Evolutionary conservation across 805 yeast genomes (phyloP).

Genomic region (Sungouiella thailandica): DNA sequence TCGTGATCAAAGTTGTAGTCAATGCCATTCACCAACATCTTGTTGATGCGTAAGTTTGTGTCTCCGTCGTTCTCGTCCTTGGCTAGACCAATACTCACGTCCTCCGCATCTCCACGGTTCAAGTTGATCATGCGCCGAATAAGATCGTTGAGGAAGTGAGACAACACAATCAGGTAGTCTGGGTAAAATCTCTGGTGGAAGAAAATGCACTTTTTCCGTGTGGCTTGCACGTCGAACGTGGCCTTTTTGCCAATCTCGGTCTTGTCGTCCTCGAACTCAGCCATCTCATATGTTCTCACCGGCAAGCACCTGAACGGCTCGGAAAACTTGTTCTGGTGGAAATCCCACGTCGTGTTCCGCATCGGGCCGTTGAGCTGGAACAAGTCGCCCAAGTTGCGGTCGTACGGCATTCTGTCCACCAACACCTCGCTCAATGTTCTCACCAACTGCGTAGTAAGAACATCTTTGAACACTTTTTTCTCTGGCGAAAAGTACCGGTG

Average conservation of each 20-base stretch:
- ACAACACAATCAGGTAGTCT: slow-evolving; percentile 18
- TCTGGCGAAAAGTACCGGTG: slow-evolving; percentile 54
- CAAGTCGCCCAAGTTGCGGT: slow-evolving; percentile 14
- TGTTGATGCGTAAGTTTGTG: slow-evolving; percentile 20
- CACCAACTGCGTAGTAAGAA: slow-evolving; percentile 54
- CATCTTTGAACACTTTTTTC: slow-evolving; percentile 49
- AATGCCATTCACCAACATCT: slow-evolving; percentile 30
- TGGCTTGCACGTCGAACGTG: slow-evolving; percentile 18
- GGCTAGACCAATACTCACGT: slow-evolving; percentile 18
- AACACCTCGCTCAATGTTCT: slow-evolving; percentile 47
- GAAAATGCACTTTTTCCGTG: slow-evolving; percentile 11
- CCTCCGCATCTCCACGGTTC: slow-evolving; percentile 40
- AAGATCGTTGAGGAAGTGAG: slow-evolving; percentile 34
- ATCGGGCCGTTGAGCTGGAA: slow-evolving; percentile 12
- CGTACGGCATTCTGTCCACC: slow-evolving; percentile 9
- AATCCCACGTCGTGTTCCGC: slow-evolving; percentile 26
- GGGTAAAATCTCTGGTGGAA: slow-evolving; percentile 10
- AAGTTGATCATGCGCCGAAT: slow-evolving; percentile 28
- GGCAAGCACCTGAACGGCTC: slow-evolving; percentile 31
- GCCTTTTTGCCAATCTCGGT: slow-evolving; percentile 12
- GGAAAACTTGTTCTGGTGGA: slow-evolving; percentile 21
- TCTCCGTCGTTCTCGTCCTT: slow-evolving; percentile 34
- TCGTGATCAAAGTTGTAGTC: slow-evolving; percentile 32
- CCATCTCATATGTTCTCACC: slow-evolving; percentile 29
- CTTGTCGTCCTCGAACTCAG: slow-evolving; percentile 30